Evolutionary conservation across 2,329 filamentous ascomycete species (phyloP), one percentile per base, ranked within the genome.

Genomic region (Dothiorella sarmentorum): DNA sequence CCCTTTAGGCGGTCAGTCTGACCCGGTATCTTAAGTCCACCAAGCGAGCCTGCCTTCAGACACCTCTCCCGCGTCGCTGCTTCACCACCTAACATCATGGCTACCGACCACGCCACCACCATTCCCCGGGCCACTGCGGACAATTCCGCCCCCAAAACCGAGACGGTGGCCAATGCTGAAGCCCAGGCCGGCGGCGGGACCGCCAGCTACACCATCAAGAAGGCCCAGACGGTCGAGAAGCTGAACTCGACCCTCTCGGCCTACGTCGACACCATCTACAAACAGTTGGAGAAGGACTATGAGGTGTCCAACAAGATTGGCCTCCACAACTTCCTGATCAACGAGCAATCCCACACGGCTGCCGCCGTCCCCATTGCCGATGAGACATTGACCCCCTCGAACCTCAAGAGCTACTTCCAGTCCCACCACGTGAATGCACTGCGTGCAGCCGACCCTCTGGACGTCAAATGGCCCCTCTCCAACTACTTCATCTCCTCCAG

Each of bases 401-500:
- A 44, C 31, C 47, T 59, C 47, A 52, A 53, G 38, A 31, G 22
- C 18, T 59, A 59, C 29, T 59, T 59, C 20, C 47, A 29, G 10
- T 29, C 45, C 7, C 57, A 53, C 27, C 47, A 59, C 18, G 76
- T 76, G 7, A 76, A 75, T 63, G 80, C 76, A 33, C 65, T 63
- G 77, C 78, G n/a, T 69, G 74, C 20, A 71, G 74, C 7, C 59
- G 72, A 20, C 65, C 75, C 27, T 67, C 75, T 62, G 78, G 87
- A 91, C 68, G 70, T 85, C 29, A 82, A 81, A 0, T 83, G 82
- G 55, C 89, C 90, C 3, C 80, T 96, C 60, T 90, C 88, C 45
- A 91, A 95, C 70, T 97, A 97, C 76, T 97, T 91, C 72, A 92
- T 97, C 71, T 96, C 88, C 62, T 95, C 90, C 64, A 96, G 91